Conservation (phyloP, 2,329 filamentous ascomycete species). For the Penicillium sp. region DNA sequence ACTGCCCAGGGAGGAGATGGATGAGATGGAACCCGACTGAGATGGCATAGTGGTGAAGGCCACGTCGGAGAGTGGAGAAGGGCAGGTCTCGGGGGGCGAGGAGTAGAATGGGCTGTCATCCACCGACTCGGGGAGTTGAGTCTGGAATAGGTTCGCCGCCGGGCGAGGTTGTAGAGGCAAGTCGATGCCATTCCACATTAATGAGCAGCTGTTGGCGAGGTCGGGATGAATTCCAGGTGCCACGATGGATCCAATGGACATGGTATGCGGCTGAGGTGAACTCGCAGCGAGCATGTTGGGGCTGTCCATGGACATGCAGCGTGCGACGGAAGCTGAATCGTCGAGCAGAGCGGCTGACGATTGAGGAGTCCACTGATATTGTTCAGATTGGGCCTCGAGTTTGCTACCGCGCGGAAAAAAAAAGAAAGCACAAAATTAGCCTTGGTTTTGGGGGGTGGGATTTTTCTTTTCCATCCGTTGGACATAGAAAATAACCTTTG, state of each 20-base stretch:
- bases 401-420: slow-evolving; percentile 21
- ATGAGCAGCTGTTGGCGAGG: slow-evolving; percentile 25
- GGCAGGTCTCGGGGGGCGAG: slow-evolving; percentile 38
- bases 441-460: neutral
- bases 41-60: slow-evolving; percentile 29
- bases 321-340: slow-evolving; percentile 17
- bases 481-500: no score
- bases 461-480: neutral
- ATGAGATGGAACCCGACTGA: slow-evolving; percentile 26
- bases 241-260: slow-evolving; percentile 34
- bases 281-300: slow-evolving; percentile 21
- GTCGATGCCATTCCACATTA: slow-evolving; percentile 35
- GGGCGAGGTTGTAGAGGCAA: slow-evolving; percentile 27
- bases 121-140: slow-evolving; percentile 32
- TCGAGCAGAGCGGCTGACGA: slow-evolving; percentile 18
- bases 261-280: slow-evolving; percentile 27
- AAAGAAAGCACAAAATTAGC: neutral
- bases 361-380: slow-evolving; percentile 23
- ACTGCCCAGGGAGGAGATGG: slow-evolving; percentile 30
- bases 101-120: slow-evolving; percentile 41
- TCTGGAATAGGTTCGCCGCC: slow-evolving; percentile 23
- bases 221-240: slow-evolving; percentile 30
- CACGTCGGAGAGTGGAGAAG: slow-evolving; percentile 38
- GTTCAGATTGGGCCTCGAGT: slow-evolving; percentile 31
- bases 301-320: slow-evolving; percentile 19